Evolutionary conservation across 2,329 filamentous ascomycete species (phyloP).

Genomic region (Ceratocystis albifundus): DNA sequence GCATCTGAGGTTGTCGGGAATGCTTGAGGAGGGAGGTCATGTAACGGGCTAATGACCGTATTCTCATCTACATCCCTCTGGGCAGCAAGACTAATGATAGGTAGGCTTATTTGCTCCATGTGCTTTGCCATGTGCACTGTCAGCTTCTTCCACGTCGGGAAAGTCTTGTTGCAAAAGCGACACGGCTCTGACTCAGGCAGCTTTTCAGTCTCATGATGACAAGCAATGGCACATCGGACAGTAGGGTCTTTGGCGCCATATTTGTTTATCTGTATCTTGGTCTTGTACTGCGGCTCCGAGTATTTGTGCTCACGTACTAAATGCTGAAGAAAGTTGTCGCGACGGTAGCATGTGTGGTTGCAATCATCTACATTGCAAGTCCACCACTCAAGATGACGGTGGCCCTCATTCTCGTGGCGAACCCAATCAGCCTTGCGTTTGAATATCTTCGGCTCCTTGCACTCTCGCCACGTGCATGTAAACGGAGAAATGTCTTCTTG

Average conservation of each 20-base stretch:
- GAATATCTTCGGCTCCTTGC: conserved; percentile 78
- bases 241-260: conserved; percentile 49
- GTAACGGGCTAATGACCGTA: conserved; percentile 56
- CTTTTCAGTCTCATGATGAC: conserved; percentile 56
- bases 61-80: conserved; percentile 43
- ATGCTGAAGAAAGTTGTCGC: conserved; percentile 89
- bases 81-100: conserved; percentile 54
- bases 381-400: conserved; percentile 87
- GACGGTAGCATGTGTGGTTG: conserved; percentile 68
- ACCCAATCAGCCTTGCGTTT: conserved; percentile 96
- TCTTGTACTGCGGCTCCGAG: conserved; percentile 67
- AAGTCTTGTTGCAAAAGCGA: conserved; percentile 72
- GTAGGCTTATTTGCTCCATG: conserved; percentile 84
- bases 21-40: conserved; percentile 40
- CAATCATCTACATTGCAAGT: conserved; percentile 72
- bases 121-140: conserved; percentile 90
- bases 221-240: conserved; percentile 67
- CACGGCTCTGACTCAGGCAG: conserved; percentile 67
- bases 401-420: conserved; percentile 81
- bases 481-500: conserved; percentile 90
- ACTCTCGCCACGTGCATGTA: conserved; percentile 78
- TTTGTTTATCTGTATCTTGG: conserved; percentile 55
- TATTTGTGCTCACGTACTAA: conserved; percentile 85
- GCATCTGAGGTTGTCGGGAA: conserved; percentile 1
- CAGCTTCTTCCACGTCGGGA: conserved; percentile 81